These are phyloP conservation scores for Rhizopogon vulgaris DNA, from an alignment of 768 basidiomycete genomes.

Conservation along the genomic window DNA sequence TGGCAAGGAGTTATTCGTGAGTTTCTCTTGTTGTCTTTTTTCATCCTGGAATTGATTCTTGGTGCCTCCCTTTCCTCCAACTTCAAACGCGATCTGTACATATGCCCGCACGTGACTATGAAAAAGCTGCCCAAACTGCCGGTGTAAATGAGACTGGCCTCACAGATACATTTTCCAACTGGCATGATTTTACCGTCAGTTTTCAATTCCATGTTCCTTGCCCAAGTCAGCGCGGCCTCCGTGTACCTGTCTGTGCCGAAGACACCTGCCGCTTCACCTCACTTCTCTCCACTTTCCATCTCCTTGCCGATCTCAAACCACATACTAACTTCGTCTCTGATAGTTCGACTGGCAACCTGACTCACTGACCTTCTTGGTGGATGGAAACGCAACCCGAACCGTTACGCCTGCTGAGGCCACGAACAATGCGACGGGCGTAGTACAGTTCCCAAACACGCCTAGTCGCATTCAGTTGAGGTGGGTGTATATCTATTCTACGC, in stretches of 20 bases:
- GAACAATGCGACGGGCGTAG: constrained; percentile 44
- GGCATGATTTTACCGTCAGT: constrained; percentile 71
- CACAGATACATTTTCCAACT: constrained; percentile 61
- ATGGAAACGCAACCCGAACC: constrained; percentile 66
- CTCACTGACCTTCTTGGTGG: constrained; percentile 58
- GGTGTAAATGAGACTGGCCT: constrained; percentile 45
- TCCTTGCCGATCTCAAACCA: background rate
- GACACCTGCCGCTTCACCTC: background rate
- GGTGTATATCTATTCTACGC: constrained; percentile 6
- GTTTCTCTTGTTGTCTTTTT: constrained; percentile 16
- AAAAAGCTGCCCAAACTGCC: constrained; percentile 32
- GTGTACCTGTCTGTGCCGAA: background rate
- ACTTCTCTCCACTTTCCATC: background rate
- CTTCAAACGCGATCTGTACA: background rate
- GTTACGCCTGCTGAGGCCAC: constrained; percentile 54
- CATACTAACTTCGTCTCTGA: background rate
- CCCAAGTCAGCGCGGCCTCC: background rate
- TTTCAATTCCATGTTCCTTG: background rate
- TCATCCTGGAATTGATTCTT: background rate
- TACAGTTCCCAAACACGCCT: constrained; percentile 70
- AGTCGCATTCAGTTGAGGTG: constrained; percentile 78
- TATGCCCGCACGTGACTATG: background rate
- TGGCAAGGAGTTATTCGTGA: constrained; percentile 68
- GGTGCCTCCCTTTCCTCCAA: background rate
- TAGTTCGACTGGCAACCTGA: constrained; percentile 82